Evolutionary conservation across 2,329 filamentous ascomycete genomes (phyloP).

Genomic region (Tolypocladium tropicale): DNA sequence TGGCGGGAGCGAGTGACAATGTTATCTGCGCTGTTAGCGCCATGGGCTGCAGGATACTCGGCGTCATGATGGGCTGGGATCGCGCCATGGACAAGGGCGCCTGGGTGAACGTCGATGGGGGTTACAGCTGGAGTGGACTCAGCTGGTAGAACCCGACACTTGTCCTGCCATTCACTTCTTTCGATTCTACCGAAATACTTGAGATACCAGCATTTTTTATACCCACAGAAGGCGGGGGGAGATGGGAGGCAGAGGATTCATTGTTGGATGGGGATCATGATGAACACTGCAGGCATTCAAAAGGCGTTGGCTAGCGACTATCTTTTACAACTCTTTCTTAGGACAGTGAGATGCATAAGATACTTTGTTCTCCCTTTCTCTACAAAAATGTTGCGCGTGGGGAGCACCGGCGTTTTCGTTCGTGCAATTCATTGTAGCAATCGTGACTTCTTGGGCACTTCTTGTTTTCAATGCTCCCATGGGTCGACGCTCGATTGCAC

Average conservation of each 20-base stretch:
- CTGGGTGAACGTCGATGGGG: constrained; percentile 76
- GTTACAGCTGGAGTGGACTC: constrained; percentile 49
- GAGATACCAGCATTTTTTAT: background rate
- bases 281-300: background rate
- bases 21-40: constrained; percentile 70
- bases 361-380: too few relatives aligned
- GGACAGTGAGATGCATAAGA: too few relatives aligned
- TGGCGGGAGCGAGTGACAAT: constrained; percentile 56
- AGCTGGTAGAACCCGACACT: constrained; percentile 15
- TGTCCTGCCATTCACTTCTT: background rate
- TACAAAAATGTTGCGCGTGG: too few relatives aligned
- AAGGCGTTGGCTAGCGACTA: background rate
- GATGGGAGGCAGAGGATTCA: background rate
- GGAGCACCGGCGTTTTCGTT: too few relatives aligned
- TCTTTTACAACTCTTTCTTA: background rate
- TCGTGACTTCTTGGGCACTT: too few relatives aligned
- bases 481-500: too few relatives aligned
- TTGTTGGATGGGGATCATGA: background rate
- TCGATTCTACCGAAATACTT: background rate
- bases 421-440: too few relatives aligned
- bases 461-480: too few relatives aligned
- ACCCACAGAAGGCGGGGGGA: too few relatives aligned
- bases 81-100: constrained; percentile 45
- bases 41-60: constrained; percentile 62
- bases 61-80: constrained; percentile 83